Percentiles rank a stretch among this genome's conserved stretches.
These are phyloP conservation scores for Daedalea quercina DNA, from an alignment of 768 basidiomycete genomes.

Conservation along the genomic window DNA sequence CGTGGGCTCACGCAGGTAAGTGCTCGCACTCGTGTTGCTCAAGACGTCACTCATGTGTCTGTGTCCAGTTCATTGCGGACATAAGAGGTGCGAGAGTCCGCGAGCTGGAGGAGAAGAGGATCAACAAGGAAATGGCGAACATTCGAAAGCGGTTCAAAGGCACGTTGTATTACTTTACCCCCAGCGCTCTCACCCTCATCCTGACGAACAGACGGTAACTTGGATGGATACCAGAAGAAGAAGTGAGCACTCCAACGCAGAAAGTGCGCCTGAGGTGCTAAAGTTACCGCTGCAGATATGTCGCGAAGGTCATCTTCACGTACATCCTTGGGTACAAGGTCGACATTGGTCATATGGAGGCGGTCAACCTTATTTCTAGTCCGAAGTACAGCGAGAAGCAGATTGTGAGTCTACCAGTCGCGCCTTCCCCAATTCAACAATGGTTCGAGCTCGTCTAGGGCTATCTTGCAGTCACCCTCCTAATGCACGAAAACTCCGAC, in stretches of 20 bases:
- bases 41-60: neutral
- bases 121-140: slow-evolving; percentile 99
- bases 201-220: slow-evolving; percentile 56
- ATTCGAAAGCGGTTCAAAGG: slow-evolving; percentile 99
- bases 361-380: slow-evolving; percentile 95
- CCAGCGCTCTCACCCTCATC: neutral
- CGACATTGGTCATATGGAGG: slow-evolving; percentile 98
- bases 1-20: slow-evolving; percentile 87
- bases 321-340: slow-evolving; percentile 99
- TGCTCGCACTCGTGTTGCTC: neutral
- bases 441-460: slow-evolving; percentile 46
- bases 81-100: slow-evolving; percentile 94
- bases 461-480: slow-evolving; percentile 91
- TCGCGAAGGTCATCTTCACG: slow-evolving; percentile 98
- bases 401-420: slow-evolving; percentile 56
- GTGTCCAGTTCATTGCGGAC: slow-evolving; percentile 91
- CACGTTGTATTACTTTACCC: slow-evolving; percentile 1
- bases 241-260: slow-evolving; percentile 48
- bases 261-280: neutral
- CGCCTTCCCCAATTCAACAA: neutral
- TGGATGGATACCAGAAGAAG: slow-evolving; percentile 90
- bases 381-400: slow-evolving; percentile 98
- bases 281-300: slow-evolving; percentile 56
- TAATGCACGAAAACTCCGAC: slow-evolving; percentile 99
- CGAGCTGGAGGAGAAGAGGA: slow-evolving; percentile 96